Base-by-base conservation (phyloP, 116 monocot genomes). In the Papilionanthe hybrid region DNA sequence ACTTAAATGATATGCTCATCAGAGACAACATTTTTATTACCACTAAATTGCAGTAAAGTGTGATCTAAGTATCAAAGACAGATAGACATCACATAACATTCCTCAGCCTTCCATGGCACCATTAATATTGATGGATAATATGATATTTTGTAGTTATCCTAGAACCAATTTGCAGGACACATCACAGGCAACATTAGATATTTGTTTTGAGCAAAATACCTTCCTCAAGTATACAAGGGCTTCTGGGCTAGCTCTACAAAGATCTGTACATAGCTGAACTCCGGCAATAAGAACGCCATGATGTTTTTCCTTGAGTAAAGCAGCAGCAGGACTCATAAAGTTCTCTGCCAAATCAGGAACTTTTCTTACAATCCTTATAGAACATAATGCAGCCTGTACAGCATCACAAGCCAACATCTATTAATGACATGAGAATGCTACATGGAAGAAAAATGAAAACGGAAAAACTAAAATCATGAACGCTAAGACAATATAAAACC, bases 311-410 rank as follows among this genome's bases (percentile, higher is more conserved):
- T 95, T 99, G 32, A 99, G 90, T 72, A 99, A 89, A 43, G 80
- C 73, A 86, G 85, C 85, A 77, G 99, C 99, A 80, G 83, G 84
- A 45, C 79, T 81, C 89, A 90, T 93, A 78, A 99, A 93, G 78
- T 95, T 99, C 78, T 99, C 99, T 43, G 99, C 89, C 81, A 99
- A 84, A 69, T 99, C 99, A 79, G 99, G 93, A 77, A 99, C 99
- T 89, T 99, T 99, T 79, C 99, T 89, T 81, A 95, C 81, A 81
- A 99, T 99, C 80, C 99, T 84, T 86, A 99, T 89, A 42, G 99
- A 99, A 82, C 99, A 99, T 72, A 99, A 86, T 41, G 99, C 99
- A 85, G 99, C 99, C 99, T 99, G 78, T 17, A 72, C 65, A 85
- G 68, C 30, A 84, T 27, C 57, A 84, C 50, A 78, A 82, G 50